phyloP scores from a whole-genome alignment of 768 basidiomycete species.

The Nidularia pulvinata region DNA sequence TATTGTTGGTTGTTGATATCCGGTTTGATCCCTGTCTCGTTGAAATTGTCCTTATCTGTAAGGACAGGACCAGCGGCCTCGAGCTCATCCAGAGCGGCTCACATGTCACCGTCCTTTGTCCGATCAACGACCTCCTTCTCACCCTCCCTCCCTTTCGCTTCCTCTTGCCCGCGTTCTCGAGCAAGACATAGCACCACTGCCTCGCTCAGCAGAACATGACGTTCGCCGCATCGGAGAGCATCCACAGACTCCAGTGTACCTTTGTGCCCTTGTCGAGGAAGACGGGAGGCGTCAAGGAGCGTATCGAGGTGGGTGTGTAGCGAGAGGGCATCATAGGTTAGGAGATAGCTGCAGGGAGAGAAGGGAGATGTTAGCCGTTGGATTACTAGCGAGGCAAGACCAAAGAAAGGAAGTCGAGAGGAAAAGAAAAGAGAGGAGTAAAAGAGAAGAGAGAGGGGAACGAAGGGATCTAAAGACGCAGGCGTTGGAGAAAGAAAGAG shows the following conservation, averaged over 20 bases:
- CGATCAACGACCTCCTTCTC: constrained; percentile 32
- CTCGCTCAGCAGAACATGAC: constrained; percentile 82
- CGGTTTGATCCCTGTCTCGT: constrained; percentile 4
- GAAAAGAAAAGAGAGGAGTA: no score
- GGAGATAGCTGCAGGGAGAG: constrained; percentile 75
- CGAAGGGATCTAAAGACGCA: no score
- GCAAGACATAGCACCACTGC: constrained; percentile 71
- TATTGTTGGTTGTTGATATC: constrained; percentile 21
- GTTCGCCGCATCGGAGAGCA: constrained; percentile 91
- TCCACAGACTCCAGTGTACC: constrained; percentile 83
- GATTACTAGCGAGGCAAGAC: background rate
- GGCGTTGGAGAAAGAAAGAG: no score
- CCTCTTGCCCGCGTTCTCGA: constrained; percentile 13
- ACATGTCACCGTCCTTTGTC: constrained; percentile 70
- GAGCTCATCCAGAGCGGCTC: constrained; percentile 70
- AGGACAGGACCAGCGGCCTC: constrained; percentile 27
- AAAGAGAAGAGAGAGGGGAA: no score
- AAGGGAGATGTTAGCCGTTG: background rate
- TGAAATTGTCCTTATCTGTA: constrained; percentile 8
- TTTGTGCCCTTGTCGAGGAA: constrained; percentile 50
- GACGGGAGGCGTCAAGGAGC: constrained; percentile 60
- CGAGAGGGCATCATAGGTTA: constrained; percentile 88
- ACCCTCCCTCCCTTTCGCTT: constrained; percentile 18
- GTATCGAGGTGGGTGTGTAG: constrained; percentile 94
- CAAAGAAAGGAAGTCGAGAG: background rate